These are phyloP conservation scores for Aspergillus costaricaensis DNA, from an alignment of 2,329 filamentous ascomycete species.

Conservation along the genomic window DNA sequence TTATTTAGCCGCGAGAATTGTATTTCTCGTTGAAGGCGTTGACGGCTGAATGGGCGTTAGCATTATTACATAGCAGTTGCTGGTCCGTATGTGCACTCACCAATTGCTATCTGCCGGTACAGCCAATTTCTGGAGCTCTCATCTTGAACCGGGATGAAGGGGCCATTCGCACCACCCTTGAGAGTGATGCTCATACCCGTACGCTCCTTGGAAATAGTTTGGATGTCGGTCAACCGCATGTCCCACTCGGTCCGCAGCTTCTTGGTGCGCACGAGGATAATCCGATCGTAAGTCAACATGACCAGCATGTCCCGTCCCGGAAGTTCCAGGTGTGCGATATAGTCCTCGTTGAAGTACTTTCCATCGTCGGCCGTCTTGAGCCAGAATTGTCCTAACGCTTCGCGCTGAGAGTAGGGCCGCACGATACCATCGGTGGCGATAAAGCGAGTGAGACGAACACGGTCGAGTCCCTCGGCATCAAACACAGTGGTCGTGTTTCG, in stretches of 20 bases:
- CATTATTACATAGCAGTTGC: neutral
- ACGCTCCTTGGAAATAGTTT: constrained; percentile 95
- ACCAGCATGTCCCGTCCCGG: constrained; percentile 84
- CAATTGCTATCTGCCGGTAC: constrained; percentile 65
- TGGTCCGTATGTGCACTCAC: constrained; percentile 33
- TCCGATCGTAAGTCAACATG: constrained; percentile 83
- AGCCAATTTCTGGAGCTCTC: constrained; percentile 72
- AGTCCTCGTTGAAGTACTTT: constrained; percentile 95
- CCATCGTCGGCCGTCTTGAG: constrained; percentile 97
- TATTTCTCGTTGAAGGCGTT: constrained; percentile 69
- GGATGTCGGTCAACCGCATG: constrained; percentile 89
- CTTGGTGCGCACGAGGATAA: constrained; percentile 86
- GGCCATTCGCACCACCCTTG: constrained; percentile 87
- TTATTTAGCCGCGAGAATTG: constrained; percentile 40
- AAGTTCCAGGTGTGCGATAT: constrained; percentile 94
- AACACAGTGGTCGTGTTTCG: constrained; percentile 99
- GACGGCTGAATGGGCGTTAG: constrained; percentile 49
- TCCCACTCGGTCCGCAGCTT: constrained; percentile 92
- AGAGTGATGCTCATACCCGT: constrained; percentile 88
- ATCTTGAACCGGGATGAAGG: constrained; percentile 91
- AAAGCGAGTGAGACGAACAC: constrained; percentile 89
- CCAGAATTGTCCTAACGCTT: constrained; percentile 97
- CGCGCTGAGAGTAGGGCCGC: constrained; percentile 88
- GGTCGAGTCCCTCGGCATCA: constrained; percentile 89
- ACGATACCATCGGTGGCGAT: constrained; percentile 92